These are phyloP conservation scores for Eurotiales sp. DNA, from an alignment of 2,329 filamentous ascomycete genomes.

Conservation along the genomic window DNA sequence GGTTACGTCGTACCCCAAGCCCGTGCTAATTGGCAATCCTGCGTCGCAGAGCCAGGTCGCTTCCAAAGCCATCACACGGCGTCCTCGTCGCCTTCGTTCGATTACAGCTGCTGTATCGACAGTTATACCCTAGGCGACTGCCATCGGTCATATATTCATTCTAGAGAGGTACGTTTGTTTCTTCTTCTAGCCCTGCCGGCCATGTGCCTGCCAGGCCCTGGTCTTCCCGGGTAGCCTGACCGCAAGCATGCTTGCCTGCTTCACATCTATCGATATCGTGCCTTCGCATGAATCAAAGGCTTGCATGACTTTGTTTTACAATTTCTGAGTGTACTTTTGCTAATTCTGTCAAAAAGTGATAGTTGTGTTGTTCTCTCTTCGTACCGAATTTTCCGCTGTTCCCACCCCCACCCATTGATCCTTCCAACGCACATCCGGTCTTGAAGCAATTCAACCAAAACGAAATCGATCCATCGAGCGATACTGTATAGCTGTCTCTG, in stretches of 20 bases:
- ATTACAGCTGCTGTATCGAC: slow-evolving; percentile 18
- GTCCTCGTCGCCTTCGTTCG: slow-evolving; percentile 20
- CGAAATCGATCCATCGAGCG: slow-evolving; percentile 19
- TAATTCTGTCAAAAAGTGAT: background rate
- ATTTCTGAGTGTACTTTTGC: background rate
- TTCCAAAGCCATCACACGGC: slow-evolving; percentile 29
- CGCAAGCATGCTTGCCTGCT: background rate
- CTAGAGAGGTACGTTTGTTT: slow-evolving; percentile 30
- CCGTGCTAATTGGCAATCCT: slow-evolving; percentile 36
- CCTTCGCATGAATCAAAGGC: background rate
- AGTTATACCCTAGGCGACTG: slow-evolving; percentile 27
- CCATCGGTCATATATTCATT: slow-evolving; percentile 21
- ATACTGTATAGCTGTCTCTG: background rate
- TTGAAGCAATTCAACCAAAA: slow-evolving; percentile 24
- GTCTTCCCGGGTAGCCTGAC: background rate
- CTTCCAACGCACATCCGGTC: slow-evolving; percentile 17
- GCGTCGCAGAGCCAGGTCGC: slow-evolving; percentile 27
- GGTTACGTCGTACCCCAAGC: background rate
- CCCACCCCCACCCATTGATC: slow-evolving; percentile 30
- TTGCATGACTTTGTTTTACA: background rate
- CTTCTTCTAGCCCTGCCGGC: slow-evolving; percentile 30
- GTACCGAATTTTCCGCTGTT: slow-evolving; percentile 27
- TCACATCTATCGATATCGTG: background rate
- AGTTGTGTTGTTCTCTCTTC: slow-evolving; percentile 7
- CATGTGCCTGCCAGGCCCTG: slow-evolving; percentile 22